Evolutionary conservation across 257 asterid genomes (phyloP), one percentile per base, ranked within the genome.

Genomic region (Salvia hispanica): DNA sequence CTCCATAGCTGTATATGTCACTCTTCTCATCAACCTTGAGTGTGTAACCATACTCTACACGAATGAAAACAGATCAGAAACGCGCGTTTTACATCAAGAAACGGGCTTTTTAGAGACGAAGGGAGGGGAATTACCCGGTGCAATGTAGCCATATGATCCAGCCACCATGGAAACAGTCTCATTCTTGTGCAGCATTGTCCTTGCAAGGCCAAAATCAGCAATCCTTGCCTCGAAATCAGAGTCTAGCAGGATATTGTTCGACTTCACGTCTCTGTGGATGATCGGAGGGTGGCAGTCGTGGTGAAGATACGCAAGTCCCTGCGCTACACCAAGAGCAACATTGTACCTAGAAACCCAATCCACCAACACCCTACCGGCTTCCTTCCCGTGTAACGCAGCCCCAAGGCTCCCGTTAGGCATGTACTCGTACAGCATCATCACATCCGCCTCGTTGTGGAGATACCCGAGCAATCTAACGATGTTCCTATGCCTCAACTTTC

Each of bases 281-380:
- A 90, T 79, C 13, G 90, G 81, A 0, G 96, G 95, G n/a, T 74
- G 85, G 62, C 96, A 90, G 25, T 86, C 96, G 5, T 90, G 96
- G 83, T 90, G 97, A 31, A 90, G 90, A 47, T 90, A 90, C 18
- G 94, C 77, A 12, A 90, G 83, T 18, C 95, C 97, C 2, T 88
- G 90, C 9, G 97, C 97, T 14, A 86, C 85, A 7, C 92, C 97
- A 2, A 88, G 67, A 1, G 95, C 97, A 5, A 90, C 68, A n/a
- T 84, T 88, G 51, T 88, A 90, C 82, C 97, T 86, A 9, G 88
- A 86, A 48, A 84, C 89, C 97, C 97, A 90, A 80, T 88, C 97
- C 59, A 84, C 77, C 74, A 86, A 31, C 77, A 84, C 34, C 64
- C 74, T 82, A 6, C 81, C 91, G 0, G 72, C 77, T 69, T 83